Evolutionary conservation across 2,329 filamentous ascomycete genomes (phyloP).

Genomic region (Microcyclosporella mali): DNA sequence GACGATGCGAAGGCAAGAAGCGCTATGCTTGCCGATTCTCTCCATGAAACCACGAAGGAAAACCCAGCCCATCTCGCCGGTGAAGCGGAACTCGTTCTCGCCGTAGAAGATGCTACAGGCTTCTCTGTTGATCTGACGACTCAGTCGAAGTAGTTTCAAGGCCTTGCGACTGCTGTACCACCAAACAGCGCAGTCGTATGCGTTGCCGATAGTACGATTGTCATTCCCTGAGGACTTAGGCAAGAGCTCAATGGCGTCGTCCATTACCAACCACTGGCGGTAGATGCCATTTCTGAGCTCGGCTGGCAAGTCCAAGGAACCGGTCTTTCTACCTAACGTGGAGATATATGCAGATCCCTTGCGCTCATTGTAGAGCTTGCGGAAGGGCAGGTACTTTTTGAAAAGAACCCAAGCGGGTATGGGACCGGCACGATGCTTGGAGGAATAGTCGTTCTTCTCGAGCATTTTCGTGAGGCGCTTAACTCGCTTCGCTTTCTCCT

Average conservation of each 20-base stretch:
- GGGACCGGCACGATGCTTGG: background rate
- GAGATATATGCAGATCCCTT: background rate
- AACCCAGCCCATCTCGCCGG: conserved; percentile 1
- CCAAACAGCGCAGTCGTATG: background rate
- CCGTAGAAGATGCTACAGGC: conserved; percentile 40
- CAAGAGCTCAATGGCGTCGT: background rate
- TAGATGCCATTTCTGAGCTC: background rate
- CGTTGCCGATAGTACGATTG: background rate
- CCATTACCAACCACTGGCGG: background rate
- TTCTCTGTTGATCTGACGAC: conserved; percentile 33
- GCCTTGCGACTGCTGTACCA: background rate
- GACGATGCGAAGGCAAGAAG: background rate
- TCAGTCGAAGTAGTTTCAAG: conserved; percentile 7
- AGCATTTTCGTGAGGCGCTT: background rate
- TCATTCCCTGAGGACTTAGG: background rate
- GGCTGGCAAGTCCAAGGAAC: background rate
- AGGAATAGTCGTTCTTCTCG: background rate
- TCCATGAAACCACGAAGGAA: conserved; percentile 5
- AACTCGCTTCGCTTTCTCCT: background rate
- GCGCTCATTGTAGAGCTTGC: background rate
- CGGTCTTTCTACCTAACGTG: background rate
- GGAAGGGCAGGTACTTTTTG: background rate
- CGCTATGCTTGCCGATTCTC: background rate
- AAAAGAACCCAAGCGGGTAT: background rate
- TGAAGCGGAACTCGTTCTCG: conserved; percentile 37